These are phyloP conservation scores for Panaeolus cyanescens DNA, from an alignment of 768 basidiomycete genomes.

Conservation along the genomic window DNA sequence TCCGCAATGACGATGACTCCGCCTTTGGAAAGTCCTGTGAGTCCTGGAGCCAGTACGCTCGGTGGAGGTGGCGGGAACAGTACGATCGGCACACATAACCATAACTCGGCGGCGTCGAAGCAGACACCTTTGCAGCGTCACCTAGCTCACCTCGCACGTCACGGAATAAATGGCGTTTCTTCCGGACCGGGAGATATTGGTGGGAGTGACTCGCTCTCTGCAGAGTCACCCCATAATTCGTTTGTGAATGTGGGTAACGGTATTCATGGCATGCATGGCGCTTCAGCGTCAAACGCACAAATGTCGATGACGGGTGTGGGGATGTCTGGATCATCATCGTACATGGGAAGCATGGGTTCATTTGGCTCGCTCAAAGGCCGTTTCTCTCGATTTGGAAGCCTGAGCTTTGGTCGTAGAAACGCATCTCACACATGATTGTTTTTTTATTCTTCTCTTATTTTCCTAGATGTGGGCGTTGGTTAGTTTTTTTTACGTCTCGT, in stretches of 20 bases:
- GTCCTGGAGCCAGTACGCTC: slow-evolving; percentile 11
- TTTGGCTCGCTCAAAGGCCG: slow-evolving; percentile 70
- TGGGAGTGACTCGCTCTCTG: slow-evolving; percentile 60
- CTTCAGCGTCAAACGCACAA: slow-evolving; percentile 48
- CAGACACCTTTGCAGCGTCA: slow-evolving; percentile 81
- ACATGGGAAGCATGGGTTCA: slow-evolving; percentile 59
- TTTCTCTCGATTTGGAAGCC: slow-evolving; percentile 75
- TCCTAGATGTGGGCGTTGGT: slow-evolving; percentile 1
- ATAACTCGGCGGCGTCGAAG: slow-evolving; percentile 36
- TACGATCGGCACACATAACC: slow-evolving; percentile 33
- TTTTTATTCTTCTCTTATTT: slow-evolving; percentile 3
- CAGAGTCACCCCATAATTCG: slow-evolving; percentile 73
- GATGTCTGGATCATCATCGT: slow-evolving; percentile 59
- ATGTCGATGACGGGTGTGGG: background rate
- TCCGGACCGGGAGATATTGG: slow-evolving; percentile 70
- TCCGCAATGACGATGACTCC: slow-evolving; percentile 45
- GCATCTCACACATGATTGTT: slow-evolving; percentile 14
- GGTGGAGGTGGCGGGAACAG: slow-evolving; percentile 19
- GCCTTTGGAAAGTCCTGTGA: slow-evolving; percentile 37
- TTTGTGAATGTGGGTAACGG: slow-evolving; percentile 71
- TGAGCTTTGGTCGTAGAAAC: slow-evolving; percentile 62
- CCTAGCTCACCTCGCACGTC: slow-evolving; percentile 77
- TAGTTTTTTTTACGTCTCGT: slow-evolving; percentile 3
- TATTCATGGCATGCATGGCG: slow-evolving; percentile 36
- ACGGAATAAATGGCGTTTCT: slow-evolving; percentile 82